Conservation (phyloP, 2,329 filamentous ascomycete genomes). For the Fusarium scirpi region DNA sequence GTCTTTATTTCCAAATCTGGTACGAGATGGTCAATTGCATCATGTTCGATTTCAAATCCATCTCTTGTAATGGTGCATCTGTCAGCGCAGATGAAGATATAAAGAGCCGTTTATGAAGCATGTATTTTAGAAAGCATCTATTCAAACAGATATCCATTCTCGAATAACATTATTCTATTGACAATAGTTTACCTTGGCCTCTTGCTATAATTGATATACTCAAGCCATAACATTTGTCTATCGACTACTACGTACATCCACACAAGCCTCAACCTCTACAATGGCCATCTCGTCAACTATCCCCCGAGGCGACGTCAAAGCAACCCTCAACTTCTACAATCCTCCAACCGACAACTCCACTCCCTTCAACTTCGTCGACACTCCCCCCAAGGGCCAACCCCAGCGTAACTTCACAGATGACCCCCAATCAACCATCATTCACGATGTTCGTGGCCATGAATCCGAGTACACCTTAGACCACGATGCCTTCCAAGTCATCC, state of each 20-base stretch:
- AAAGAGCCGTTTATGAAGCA: conserved; percentile 27
- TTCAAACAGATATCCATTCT: background rate
- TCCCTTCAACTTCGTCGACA: conserved; percentile 77
- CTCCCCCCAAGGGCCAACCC: conserved; percentile 69
- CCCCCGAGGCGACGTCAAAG: conserved; percentile 70
- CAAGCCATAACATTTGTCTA: background rate
- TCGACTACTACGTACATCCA: background rate
- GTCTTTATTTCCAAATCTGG: conserved; percentile 33
- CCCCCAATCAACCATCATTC: conserved; percentile 67
- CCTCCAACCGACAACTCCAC: conserved; percentile 68
- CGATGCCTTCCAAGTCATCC: conserved; percentile 79
- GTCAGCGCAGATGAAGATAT: conserved; percentile 18
- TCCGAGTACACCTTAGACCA: conserved; percentile 73
- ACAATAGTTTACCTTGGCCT: conserved; percentile 7
- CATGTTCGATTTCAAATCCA: conserved; percentile 49
- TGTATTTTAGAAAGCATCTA: conserved; percentile 12
- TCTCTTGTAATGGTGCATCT: conserved; percentile 7
- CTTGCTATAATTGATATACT: background rate
- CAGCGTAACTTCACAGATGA: conserved; percentile 72
- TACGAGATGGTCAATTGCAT: conserved; percentile 26
- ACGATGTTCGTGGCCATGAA: conserved; percentile 81
- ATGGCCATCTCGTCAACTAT: conserved; percentile 58
- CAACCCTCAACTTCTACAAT: conserved; percentile 74
- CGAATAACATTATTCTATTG: background rate
- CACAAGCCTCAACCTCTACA: conserved; percentile 16